These are phyloP conservation scores for Tetrahymena malaccensis DNA, from an alignment of 73 alveolate species.

Conservation along the genomic window DNA sequence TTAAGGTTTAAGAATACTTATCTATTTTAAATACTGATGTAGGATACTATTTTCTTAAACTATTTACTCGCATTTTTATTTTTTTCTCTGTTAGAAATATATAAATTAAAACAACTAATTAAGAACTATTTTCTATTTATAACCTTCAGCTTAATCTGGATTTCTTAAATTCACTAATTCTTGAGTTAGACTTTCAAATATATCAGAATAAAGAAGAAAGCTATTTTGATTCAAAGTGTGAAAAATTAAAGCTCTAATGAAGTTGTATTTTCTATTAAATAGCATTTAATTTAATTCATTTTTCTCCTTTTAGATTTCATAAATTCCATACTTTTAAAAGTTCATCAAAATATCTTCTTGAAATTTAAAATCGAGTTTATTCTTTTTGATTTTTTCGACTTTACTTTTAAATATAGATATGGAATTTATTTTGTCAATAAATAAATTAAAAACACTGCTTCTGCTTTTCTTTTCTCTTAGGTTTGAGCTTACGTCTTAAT, in stretches of 20 bases:
- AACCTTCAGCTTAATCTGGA: neutral
- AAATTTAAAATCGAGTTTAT: neutral
- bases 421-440: neutral
- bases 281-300: neutral
- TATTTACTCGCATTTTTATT: neutral
- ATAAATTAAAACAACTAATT: too few relatives aligned
- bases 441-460: neutral
- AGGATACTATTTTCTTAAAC: neutral
- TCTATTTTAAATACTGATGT: too few relatives aligned
- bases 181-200: neutral
- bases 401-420: neutral
- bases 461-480: neutral
- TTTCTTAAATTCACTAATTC: neutral
- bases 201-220: neutral
- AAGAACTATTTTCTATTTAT: too few relatives aligned
- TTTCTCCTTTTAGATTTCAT: neutral
- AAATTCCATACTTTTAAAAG: neutral
- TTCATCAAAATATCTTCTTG: neutral
- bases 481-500: too few relatives aligned
- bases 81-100: too few relatives aligned
- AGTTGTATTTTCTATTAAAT: neutral
- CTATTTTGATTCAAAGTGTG: neutral
- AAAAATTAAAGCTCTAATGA: neutral
- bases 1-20: neutral
- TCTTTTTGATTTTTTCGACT: neutral